These are phyloP conservation scores for Candida jianshihensis DNA, from an alignment of 805 yeast species.

Conservation along the genomic window DNA sequence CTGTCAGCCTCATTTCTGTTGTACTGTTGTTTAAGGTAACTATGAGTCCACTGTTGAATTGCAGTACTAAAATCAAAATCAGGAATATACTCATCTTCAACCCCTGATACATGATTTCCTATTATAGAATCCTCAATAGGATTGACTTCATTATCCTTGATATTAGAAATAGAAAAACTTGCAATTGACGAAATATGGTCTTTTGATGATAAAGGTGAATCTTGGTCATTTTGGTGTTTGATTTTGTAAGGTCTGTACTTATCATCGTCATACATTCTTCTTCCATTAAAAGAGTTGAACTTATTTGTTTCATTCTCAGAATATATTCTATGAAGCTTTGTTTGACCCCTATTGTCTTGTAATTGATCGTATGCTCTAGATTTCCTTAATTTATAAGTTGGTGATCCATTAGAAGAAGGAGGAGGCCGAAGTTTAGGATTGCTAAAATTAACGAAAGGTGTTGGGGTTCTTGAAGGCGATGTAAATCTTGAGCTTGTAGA, in stretches of 20 bases:
- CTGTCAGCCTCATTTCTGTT: constrained; percentile 9
- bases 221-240: constrained; percentile 3
- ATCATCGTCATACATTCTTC: constrained; percentile 46
- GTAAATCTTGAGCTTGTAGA: neutral
- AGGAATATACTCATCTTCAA: constrained; percentile 75
- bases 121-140: neutral
- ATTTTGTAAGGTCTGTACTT: constrained; percentile 36
- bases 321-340: constrained; percentile 43
- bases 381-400: constrained; percentile 9
- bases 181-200: constrained; percentile 7
- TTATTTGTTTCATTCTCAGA: constrained; percentile 62
- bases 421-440: constrained; percentile 4
- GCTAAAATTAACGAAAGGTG: neutral
- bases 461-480: neutral
- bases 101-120: constrained; percentile 27
- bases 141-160: constrained; percentile 9
- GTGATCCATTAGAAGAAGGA: constrained; percentile 4
- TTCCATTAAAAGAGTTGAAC: constrained; percentile 49
- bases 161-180: constrained; percentile 12
- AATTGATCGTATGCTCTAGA: constrained; percentile 18
- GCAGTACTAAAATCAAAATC: constrained; percentile 53
- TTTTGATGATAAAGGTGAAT: constrained; percentile 2
- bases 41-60: constrained; percentile 39
- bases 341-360: constrained; percentile 15
- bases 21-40: constrained; percentile 9